A percentile compares a stretch with the other conserved stretches of the same genome.
Conservation (phyloP, 2,329 filamentous ascomycete species). For the Ascochyta koolunga region DNA sequence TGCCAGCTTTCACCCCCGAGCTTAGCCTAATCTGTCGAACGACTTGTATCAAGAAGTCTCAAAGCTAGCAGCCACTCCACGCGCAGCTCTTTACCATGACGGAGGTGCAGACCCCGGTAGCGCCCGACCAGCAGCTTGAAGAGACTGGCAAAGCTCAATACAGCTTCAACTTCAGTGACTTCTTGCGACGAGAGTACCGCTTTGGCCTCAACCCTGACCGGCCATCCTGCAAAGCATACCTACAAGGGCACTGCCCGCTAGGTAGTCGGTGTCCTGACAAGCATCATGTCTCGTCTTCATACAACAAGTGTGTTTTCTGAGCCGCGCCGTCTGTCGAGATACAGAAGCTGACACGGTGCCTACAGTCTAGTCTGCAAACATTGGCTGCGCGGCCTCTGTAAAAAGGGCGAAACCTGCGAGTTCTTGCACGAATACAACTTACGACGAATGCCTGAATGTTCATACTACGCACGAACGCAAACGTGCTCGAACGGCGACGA, state of each 20-base stretch:
- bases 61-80: background rate
- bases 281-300: conserved; percentile 67
- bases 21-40: background rate
- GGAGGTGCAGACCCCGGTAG: conserved; percentile 36
- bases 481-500: conserved; percentile 98
- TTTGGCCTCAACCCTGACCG: conserved; percentile 74
- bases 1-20: background rate
- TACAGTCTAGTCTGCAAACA: conserved; percentile 90
- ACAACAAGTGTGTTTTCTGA: conserved; percentile 62
- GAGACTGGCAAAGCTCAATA: conserved; percentile 52
- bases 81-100: conserved; percentile 26
- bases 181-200: conserved; percentile 81
- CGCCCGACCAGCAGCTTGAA: conserved; percentile 37
- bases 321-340: background rate
- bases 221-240: conserved; percentile 84
- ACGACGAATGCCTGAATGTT: conserved; percentile 97
- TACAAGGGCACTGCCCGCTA: conserved; percentile 83
- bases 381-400: conserved; percentile 95
- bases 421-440: conserved; percentile 99
- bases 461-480: conserved; percentile 90
- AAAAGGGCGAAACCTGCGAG: conserved; percentile 96
- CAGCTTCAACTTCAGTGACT: conserved; percentile 83
- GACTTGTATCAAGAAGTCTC: background rate
- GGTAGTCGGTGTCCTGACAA: conserved; percentile 85
- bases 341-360: conserved; percentile 13